Percentiles rank a stretch among this genome's conserved stretches.
These are phyloP conservation scores for Lasiosphaeria ovina DNA, from an alignment of 495 filamentous ascomycete species.

Conservation along the genomic window DNA sequence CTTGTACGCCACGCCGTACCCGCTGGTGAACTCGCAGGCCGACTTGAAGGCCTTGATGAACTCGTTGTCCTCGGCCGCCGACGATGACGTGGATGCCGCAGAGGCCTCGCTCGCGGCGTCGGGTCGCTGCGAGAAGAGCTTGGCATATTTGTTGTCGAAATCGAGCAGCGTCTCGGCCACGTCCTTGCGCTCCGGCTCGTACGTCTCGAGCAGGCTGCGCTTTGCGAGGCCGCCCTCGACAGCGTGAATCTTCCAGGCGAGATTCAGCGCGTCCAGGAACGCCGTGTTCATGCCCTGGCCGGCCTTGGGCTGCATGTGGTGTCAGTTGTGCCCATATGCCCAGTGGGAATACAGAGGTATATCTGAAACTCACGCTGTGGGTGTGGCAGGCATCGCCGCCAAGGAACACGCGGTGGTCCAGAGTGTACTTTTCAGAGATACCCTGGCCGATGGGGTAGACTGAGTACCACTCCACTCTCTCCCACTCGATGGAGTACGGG, in stretches of 20 bases:
- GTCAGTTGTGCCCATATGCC: neutral
- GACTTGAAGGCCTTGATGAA: constrained; percentile 69
- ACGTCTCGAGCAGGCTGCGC: constrained; percentile 63
- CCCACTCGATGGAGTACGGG: constrained; percentile 70
- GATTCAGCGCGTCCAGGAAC: constrained; percentile 77
- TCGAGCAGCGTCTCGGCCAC: constrained; percentile 69
- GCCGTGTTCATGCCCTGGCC: constrained; percentile 86
- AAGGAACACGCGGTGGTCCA: constrained; percentile 69
- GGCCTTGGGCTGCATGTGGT: constrained; percentile 58
- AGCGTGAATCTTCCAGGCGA: constrained; percentile 80
- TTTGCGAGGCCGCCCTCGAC: constrained; percentile 62
- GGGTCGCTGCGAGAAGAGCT: constrained; percentile 62
- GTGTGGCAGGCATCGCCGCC: constrained; percentile 83
- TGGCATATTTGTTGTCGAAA: constrained; percentile 71
- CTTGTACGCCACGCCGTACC: constrained; percentile 68
- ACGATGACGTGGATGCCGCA: constrained; percentile 35
- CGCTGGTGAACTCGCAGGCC: constrained; percentile 67
- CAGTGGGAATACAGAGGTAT: neutral
- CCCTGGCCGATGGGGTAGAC: constrained; percentile 74
- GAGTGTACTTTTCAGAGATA: constrained; percentile 63
- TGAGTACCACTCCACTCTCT: constrained; percentile 64
- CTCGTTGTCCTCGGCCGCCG: constrained; percentile 57
- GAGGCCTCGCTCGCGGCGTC: constrained; percentile 50
- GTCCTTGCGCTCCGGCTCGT: constrained; percentile 65
- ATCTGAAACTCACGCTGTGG: constrained; percentile 55